A percentile compares a stretch with the other conserved stretches of the same genome.
These are phyloP conservation scores for Aspergillus incahuasiensis DNA, from an alignment of 495 filamentous ascomycete species.

Conservation along the genomic window DNA sequence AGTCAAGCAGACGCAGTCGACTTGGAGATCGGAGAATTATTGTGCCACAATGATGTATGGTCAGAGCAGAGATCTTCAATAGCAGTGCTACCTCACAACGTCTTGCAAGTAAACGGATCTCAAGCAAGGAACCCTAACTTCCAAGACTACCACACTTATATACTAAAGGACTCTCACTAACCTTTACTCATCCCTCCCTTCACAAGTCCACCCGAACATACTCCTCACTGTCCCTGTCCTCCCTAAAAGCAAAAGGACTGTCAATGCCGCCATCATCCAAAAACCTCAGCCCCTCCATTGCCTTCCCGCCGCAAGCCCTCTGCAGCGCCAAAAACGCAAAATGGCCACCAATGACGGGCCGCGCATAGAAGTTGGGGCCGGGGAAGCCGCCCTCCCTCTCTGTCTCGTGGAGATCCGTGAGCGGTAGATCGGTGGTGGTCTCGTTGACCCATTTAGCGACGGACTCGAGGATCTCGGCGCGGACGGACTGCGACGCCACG, in stretches of 20 bases:
- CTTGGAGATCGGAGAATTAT: not conserved
- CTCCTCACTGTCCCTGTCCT: not conserved
- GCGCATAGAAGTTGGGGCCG: constrained; percentile 67
- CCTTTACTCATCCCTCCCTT: not conserved
- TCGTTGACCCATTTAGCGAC: constrained; percentile 85
- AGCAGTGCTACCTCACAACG: not conserved
- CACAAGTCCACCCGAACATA: not conserved
- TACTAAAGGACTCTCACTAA: not conserved
- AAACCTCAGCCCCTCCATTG: constrained; percentile 59
- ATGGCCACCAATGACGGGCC: constrained; percentile 83
- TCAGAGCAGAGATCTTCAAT: not conserved
- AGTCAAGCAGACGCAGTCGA: too few species aligned
- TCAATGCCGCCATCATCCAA: constrained; percentile 53
- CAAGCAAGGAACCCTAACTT: not conserved
- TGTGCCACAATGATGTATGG: not conserved
- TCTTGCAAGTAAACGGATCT: not conserved
- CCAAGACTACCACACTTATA: not conserved
- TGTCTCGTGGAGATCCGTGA: constrained; percentile 83
- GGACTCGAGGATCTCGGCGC: constrained; percentile 67
- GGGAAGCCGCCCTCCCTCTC: constrained; percentile 64
- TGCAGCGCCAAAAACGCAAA: constrained; percentile 81
- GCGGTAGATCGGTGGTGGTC: constrained; percentile 69
- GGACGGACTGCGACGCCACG: constrained; percentile 60
- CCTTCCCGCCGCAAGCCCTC: constrained; percentile 68
- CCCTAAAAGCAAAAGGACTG: not conserved